phyloP scores from a whole-genome alignment of 108 stramenopile species.

The Cyclotella cryptica region DNA sequence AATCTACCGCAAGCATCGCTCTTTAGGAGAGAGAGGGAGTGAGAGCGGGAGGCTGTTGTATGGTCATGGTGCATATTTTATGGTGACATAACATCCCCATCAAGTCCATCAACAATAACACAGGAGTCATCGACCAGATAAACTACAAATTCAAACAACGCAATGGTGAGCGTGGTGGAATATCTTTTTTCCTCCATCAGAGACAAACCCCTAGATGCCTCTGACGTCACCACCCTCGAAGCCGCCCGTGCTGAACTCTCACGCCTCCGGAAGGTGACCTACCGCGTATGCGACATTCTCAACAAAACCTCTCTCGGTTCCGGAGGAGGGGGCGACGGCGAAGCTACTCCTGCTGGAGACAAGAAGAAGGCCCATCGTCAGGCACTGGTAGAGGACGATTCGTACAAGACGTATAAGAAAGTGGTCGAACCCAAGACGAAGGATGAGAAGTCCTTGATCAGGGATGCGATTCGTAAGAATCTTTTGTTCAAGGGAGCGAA shows the following conservation, averaged over 20 bases:
- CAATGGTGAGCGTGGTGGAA: conserved; percentile 29
- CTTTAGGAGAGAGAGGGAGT: no score
- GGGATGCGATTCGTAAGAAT: conserved; percentile 20
- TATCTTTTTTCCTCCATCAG: conserved; percentile 26
- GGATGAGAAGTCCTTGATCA: conserved; percentile 10
- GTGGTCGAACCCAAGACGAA: conserved; percentile 14
- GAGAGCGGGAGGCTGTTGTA: no score
- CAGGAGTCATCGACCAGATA: background rate
- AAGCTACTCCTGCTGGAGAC: background rate
- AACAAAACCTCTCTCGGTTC: conserved; percentile 2
- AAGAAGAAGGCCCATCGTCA: conserved; percentile 32
- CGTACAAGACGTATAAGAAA: conserved; percentile 23
- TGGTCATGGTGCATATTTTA: no score
- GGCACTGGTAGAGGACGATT: conserved; percentile 24
- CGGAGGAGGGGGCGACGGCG: background rate
- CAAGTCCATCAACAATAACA: no score
- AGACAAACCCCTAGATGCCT: conserved; percentile 53
- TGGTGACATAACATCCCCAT: no score
- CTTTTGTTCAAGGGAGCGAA: conserved; percentile 17
- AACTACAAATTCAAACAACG: background rate
- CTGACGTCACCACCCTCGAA: conserved; percentile 43
- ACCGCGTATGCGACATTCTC: conserved; percentile 40
- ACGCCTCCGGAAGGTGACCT: conserved; percentile 35
- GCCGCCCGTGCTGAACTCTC: conserved; percentile 32
- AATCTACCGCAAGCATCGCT: no score